Percentiles rank a stretch among this genome's conserved stretches.
Conservation (phyloP, 345 rosid species). For the Linum usitatissimum region DNA sequence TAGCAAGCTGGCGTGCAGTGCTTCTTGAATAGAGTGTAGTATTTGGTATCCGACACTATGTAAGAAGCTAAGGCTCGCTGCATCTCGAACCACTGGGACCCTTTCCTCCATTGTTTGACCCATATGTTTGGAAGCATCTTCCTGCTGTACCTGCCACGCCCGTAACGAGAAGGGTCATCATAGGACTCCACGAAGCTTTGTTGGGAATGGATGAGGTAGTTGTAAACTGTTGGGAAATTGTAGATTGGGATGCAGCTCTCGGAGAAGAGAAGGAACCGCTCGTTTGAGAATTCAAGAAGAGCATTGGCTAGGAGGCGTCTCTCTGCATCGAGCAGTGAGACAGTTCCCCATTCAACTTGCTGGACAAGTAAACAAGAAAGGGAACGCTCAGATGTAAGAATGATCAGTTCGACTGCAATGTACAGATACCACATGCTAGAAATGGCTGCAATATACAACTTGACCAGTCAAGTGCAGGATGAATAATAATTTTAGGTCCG, state of each 20-base stretch:
- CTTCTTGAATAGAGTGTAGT: conserved; percentile 50
- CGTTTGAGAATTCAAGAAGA: conserved; percentile 71
- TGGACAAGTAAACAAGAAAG: conserved; percentile 16
- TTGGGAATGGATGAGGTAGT: conserved; percentile 51
- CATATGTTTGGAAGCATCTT: conserved; percentile 71
- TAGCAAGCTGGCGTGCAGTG: conserved; percentile 86
- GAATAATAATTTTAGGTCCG: too few relatives aligned
- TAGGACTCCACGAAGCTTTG: conserved; percentile 76
- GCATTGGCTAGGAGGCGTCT: conserved; percentile 88
- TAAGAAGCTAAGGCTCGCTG: conserved; percentile 53
- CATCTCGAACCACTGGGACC: conserved; percentile 93
- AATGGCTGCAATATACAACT: too few relatives aligned
- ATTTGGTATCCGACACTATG: conserved; percentile 57
- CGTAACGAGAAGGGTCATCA: conserved; percentile 80
- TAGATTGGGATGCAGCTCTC: conserved; percentile 91
- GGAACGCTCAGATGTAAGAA: background rate
- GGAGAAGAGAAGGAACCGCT: conserved; percentile 79
- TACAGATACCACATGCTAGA: too few relatives aligned
- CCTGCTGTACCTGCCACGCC: conserved; percentile 83
- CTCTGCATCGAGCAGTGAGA: conserved; percentile 65
- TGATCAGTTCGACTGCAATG: background rate
- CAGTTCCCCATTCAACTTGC: conserved; percentile 79
- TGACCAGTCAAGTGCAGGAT: too few relatives aligned
- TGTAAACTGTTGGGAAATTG: conserved; percentile 72
- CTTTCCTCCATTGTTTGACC: conserved; percentile 84